Evolutionary conservation across 306 rosid genomes (phyloP).

Genomic region (Casuarina equisetifolia): DNA sequence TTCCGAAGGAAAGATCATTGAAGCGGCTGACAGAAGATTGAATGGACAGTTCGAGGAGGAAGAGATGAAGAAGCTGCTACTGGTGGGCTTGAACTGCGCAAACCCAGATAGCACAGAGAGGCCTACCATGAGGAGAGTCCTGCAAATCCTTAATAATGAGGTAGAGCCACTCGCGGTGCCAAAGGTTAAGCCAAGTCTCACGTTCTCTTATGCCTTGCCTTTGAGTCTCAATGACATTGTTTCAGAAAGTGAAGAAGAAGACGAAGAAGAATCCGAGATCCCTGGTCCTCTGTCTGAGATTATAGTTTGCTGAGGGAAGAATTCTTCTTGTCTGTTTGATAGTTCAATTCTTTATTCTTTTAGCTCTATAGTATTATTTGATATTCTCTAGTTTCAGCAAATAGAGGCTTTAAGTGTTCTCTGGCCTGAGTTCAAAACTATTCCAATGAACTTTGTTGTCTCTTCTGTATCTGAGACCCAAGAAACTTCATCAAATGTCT

Average conservation of each 20-base stretch:
- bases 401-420: constrained; percentile 32
- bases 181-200: constrained; percentile 43
- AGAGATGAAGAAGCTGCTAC: constrained; percentile 50
- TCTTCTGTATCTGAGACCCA: constrained; percentile 19
- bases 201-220: constrained; percentile 48
- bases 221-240: constrained; percentile 62
- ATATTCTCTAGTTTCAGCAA: constrained; percentile 14
- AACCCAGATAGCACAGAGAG: constrained; percentile 48
- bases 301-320: constrained; percentile 22
- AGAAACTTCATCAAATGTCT: constrained; percentile 24
- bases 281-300: constrained; percentile 37
- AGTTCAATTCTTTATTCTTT: constrained; percentile 41
- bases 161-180: constrained; percentile 39
- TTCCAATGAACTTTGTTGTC: constrained; percentile 50
- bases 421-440: constrained; percentile 55
- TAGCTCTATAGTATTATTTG: background rate
- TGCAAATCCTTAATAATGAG: constrained; percentile 48
- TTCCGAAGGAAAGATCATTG: constrained; percentile 44
- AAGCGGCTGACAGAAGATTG: constrained; percentile 51
- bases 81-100: constrained; percentile 52
- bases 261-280: constrained; percentile 10
- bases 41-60: constrained; percentile 46
- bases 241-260: constrained; percentile 44
- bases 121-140: constrained; percentile 54
- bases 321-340: constrained; percentile 3